A percentile compares a stretch with the other conserved stretches of the same genome.
Conservation (phyloP, 108 stramenopile species). For the Phaeodactylum tricornutum region DNA sequence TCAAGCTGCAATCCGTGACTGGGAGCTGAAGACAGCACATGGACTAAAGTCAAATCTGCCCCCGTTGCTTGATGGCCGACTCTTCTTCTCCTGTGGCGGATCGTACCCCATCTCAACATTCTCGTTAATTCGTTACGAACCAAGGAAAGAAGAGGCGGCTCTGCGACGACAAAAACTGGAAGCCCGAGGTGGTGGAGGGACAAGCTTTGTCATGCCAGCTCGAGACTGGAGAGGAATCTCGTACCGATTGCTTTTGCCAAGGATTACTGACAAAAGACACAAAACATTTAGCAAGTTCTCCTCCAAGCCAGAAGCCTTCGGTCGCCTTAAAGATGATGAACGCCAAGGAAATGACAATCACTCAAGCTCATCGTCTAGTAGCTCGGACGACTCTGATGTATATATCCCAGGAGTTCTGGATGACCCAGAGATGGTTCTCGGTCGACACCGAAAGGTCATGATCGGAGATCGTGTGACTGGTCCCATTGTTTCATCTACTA, state of each 20-base stretch:
- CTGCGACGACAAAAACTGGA: conserved; percentile 70
- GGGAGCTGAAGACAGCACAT: conserved; percentile 66
- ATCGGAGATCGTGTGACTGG: conserved; percentile 73
- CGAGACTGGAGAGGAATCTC: conserved; percentile 82
- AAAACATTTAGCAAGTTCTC: conserved; percentile 20
- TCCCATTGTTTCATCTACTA: conserved; percentile 73
- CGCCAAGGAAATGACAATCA: no score
- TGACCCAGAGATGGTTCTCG: conserved; percentile 80
- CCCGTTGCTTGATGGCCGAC: conserved; percentile 65
- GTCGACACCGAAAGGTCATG: conserved; percentile 79
- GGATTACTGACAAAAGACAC: no score
- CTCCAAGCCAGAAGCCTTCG: no score
- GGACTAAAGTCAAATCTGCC: conserved; percentile 13
- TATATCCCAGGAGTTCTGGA: conserved; percentile 62
- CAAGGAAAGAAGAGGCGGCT: conserved; percentile 72
- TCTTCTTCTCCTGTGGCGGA: conserved; percentile 59
- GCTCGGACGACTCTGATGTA: conserved; percentile 13
- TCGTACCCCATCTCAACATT: conserved; percentile 69
- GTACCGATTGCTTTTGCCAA: conserved; percentile 52
- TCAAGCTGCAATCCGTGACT: conserved; percentile 54
- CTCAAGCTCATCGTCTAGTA: conserved; percentile 6
- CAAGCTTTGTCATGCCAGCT: conserved; percentile 71
- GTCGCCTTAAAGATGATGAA: no score
- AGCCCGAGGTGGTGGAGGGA: conserved; percentile 76
- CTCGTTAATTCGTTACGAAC: conserved; percentile 75